These are phyloP conservation scores for Penicillium janthinellum DNA, from an alignment of 2,329 filamentous ascomycete species.

Conservation along the genomic window DNA sequence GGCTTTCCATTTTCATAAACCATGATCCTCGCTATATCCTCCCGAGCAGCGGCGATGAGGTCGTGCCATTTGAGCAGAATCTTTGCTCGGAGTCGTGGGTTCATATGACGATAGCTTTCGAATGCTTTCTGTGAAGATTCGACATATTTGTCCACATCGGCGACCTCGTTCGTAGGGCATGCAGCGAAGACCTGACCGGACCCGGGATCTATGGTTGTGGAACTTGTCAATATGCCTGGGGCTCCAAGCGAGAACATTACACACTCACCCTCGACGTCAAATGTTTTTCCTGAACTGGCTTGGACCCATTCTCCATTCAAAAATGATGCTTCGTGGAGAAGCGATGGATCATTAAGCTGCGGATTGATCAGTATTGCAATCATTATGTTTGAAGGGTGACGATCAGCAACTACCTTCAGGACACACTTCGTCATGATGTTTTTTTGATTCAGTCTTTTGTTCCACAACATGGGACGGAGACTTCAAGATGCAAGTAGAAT, in stretches of 20 bases:
- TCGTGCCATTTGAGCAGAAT: neutral
- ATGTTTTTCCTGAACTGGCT: neutral
- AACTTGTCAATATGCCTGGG: neutral
- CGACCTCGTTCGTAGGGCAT: neutral
- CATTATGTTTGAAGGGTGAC: neutral
- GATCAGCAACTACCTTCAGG: neutral
- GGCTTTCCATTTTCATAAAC: neutral
- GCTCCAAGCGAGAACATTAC: neutral
- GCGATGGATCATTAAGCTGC: neutral
- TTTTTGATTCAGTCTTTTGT: no score
- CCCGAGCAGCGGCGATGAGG: neutral
- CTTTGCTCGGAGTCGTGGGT: neutral
- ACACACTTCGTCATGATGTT: neutral
- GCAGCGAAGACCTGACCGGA: neutral
- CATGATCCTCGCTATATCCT: neutral
- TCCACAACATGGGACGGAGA: neutral
- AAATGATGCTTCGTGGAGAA: neutral
- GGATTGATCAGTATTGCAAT: neutral
- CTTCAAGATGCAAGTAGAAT: neutral
- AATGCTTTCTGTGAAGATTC: neutral
- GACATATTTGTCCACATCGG: neutral
- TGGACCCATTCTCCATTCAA: neutral
- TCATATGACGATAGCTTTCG: neutral
- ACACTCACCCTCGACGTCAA: neutral
- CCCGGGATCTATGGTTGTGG: neutral